Evolutionary conservation across 768 basidiomycete genomes (phyloP), one percentile per base, ranked within the genome.

Genomic region (Pholiota conissans): DNA sequence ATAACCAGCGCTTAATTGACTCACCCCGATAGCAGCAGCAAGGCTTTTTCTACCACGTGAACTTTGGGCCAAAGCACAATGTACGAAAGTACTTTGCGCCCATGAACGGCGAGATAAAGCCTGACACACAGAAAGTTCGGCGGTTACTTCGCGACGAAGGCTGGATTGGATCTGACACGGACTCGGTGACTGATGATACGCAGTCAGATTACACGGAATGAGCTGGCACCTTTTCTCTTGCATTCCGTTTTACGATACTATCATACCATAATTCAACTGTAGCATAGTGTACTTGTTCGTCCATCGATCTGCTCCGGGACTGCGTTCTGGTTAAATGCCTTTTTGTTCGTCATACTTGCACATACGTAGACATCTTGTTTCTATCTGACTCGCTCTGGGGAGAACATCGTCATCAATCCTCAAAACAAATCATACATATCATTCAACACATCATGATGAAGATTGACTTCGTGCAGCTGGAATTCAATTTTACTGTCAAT

Each of bases 101-200:
- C 5, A 71, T 84, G 49, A 83, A 86, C 53, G 87, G 86, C 16
- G 85, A 87, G 59, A 78, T 88, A 54, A 89, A 88, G 67, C 86
- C 86, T 2, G 78, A 89, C 64, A 79, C 62, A 0, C 52, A 68
- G 20, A 72, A 79, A 55, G 75, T 81, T 2, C 77, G 79, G n/a
- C 57, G 63, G 29, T 63, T 88, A 56, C 71, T 89, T 22, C 69
- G 72, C 54, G 74, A 77, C 6, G 80, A 76, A 46, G 84, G 82
- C 5, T 82, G 77, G 79, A 59, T 83, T 18, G 70, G 40, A 18
- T 32, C 40, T 16, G 53, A 54, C 29, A 30, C 53, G 16, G 53
- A 54, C 22, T n/a, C n/a, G n/a, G 39, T 52, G 50, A 54, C 40
- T 20, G 53, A 54, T 24, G 53, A 54, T 16, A 26, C 53, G 27